Evolutionary conservation across 169 alveolate genomes (phyloP).

Genomic region (Cystoisospora suis): DNA sequence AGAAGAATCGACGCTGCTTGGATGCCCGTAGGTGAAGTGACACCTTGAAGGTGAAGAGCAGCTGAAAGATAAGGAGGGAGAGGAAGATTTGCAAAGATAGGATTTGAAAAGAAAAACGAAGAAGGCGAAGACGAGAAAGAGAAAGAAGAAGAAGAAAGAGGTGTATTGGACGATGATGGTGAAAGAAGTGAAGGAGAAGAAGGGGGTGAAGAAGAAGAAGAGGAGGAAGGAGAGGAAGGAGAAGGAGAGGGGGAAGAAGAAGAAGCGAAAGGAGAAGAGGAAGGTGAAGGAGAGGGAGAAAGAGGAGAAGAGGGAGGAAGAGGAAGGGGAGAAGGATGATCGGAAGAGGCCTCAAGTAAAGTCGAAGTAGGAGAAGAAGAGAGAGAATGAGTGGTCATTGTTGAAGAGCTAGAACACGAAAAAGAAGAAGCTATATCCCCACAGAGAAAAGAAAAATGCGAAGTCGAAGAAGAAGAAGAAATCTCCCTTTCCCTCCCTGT

Average conservation of each 20-base stretch:
- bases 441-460: no score
- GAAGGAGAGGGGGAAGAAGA: not conserved
- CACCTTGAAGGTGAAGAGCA: not conserved
- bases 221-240: not conserved
- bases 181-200: not conserved
- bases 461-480: no score
- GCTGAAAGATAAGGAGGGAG: slow-evolving; percentile 31
- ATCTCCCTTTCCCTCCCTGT: no score
- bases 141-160: not conserved
- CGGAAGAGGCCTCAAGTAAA: no score
- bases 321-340: not conserved
- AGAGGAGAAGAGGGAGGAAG: not conserved
- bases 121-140: not conserved
- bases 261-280: not conserved
- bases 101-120: not conserved
- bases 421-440: not conserved
- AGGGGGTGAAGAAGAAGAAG: not conserved
- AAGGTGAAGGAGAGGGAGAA: not conserved
- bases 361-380: no score
- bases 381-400: no score
- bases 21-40: slow-evolving; percentile 75
- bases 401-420: not conserved
- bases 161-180: not conserved
- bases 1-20: slow-evolving; percentile 89
- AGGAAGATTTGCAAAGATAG: not conserved